Base-by-base conservation (phyloP, 306 rosid species). In the Medicago lupulina region DNA sequence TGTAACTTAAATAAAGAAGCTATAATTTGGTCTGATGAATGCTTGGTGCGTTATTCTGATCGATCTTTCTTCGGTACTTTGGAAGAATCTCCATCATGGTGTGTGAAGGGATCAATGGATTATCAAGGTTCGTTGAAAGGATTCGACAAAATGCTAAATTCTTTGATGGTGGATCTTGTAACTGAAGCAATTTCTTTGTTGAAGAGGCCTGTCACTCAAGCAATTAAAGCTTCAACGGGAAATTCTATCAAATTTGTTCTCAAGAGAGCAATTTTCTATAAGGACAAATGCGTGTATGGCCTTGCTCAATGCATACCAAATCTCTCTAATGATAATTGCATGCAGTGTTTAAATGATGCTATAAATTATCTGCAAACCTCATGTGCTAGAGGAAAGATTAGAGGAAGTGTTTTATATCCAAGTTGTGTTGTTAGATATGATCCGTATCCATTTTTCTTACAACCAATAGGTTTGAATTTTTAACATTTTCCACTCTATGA, bases 341-440 rank as follows among this genome's bases (percentile, higher is more conserved):
- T 8, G 1, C 2, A 41, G 40, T 79, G 79, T 21, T 57, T 72
- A 2, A 65, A 23, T 41, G 74, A 79, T 73, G 83, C 83, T 25
- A 65, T 31, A 39, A 15, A 9, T 54, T 43, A 54, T 73, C 74
- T 79, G 54, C 62, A 64, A n/a, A 79, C 9, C 6, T 44, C 81
- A 16, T 79, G 83, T 72, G 74, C 74, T 43, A 65, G 19, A 54
- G 79, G 79, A 18, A 73, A 73, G 62, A 65, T 55, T 53, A 59
- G 83, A 41, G 83, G 68, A 55, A 79, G 70, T 51, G 62, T 73
- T 72, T 43, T 79, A 13, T 73, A 40, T 79, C 83, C 83, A 6
- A 73, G 83, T 66, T 79, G 83, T 73, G 19, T 79, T 18, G 53
- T 73, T 44, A 73, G 83, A 73, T 79, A 79, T 73, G 79, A 72